phyloP scores from a whole-genome alignment of 2,329 filamentous ascomycete species.

The Alternaria sp. region DNA sequence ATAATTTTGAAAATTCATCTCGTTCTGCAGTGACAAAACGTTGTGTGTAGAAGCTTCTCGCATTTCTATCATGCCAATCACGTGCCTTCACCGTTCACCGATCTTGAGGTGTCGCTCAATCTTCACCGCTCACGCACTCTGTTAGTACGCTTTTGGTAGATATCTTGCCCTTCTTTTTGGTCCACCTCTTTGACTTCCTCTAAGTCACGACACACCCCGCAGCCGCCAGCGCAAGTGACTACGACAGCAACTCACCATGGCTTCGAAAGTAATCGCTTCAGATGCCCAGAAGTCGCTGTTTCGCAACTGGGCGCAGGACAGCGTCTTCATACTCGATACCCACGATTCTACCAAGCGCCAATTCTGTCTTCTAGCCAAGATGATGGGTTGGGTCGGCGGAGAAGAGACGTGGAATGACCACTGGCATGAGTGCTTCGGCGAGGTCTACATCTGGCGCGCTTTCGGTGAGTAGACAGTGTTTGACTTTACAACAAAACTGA shows the following conservation, averaged over 20 bases:
- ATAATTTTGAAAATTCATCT: not conserved
- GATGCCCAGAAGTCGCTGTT: not conserved
- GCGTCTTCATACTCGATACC: not conserved
- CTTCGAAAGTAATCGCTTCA: not conserved
- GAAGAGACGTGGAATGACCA: constrained; percentile 3
- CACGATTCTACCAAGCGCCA: constrained; percentile 2
- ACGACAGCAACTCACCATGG: not conserved
- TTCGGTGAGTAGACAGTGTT: not conserved
- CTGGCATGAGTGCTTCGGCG: not conserved
- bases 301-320: not conserved
- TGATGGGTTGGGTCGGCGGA: constrained; percentile 1
- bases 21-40: not conserved
- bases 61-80: not conserved
- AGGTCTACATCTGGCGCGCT: constrained; percentile 6
- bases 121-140: not conserved
- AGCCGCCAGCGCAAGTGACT: not conserved
- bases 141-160: not conserved
- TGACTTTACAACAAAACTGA: not conserved
- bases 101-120: not conserved
- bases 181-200: too few species aligned
- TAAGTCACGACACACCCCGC: not conserved
- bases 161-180: too few species aligned
- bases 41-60: not conserved
- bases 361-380: constrained; percentile 3
- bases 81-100: not conserved